A percentile compares a stretch with the other conserved stretches of the same genome.
Evolutionary conservation across 805 yeast genomes (phyloP).

Genomic region (Saturnispora diversa): DNA sequence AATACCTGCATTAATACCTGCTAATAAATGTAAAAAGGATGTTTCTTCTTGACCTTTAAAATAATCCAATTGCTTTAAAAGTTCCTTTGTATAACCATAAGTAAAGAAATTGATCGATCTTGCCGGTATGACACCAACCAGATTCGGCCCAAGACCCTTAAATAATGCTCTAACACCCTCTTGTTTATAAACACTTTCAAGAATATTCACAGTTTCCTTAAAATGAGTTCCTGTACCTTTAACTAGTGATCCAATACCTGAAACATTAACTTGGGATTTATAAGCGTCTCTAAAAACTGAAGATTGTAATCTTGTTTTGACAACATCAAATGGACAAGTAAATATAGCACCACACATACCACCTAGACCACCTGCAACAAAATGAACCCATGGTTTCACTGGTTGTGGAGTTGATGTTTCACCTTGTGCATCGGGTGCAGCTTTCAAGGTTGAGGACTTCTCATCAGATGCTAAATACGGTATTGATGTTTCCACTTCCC

Average conservation of each 20-base stretch:
- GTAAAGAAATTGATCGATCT: conserved; percentile 94
- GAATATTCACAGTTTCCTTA: conserved; percentile 68
- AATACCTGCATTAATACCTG: conserved; percentile 89
- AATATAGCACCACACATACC: conserved; percentile 97
- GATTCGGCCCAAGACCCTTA: conserved; percentile 92
- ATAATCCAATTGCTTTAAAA: conserved; percentile 50
- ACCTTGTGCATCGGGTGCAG: conserved; percentile 24
- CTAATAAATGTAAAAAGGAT: conserved; percentile 73
- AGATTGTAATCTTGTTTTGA: conserved; percentile 89
- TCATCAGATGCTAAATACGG: conserved; percentile 68
- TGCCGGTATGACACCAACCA: conserved; percentile 97
- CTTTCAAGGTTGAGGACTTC: conserved; percentile 47
- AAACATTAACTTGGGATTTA: conserved; percentile 31
- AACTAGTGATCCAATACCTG: conserved; percentile 24
- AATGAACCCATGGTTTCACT: conserved; percentile 62
- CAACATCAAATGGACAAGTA: conserved; percentile 94
- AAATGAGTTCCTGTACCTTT: conserved; percentile 50
- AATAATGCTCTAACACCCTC: conserved; percentile 88
- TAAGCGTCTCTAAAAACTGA: conserved; percentile 65
- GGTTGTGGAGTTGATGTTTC: conserved; percentile 14
- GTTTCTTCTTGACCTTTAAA: conserved; percentile 63
- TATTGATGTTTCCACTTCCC: conserved; percentile 51
- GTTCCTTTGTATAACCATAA: conserved; percentile 85
- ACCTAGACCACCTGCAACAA: conserved; percentile 88
- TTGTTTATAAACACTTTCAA: conserved; percentile 53